Base-by-base conservation (phyloP, 2,329 filamentous ascomycete species). In the Penicillium sclerotigenum region DNA sequence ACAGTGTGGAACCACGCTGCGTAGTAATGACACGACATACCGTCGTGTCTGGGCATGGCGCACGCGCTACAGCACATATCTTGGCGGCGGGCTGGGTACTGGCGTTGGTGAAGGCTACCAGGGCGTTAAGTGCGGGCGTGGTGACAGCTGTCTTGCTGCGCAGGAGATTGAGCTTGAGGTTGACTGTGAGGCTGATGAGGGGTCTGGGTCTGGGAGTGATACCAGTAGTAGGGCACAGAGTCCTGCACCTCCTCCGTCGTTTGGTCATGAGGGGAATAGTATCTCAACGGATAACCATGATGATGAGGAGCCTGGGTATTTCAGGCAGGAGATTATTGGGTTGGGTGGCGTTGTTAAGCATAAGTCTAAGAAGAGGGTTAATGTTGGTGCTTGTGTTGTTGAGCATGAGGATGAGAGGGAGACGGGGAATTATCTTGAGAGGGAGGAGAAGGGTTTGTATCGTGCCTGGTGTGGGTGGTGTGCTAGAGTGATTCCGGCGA, bases 401-500 rank as follows among this genome's bases (percentile, higher is more conserved):
- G 90, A 96, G 71, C 91, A 87, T 76, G 88, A 90, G 61, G 90
- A 93, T 68, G 90, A 95, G 73, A 81, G 83, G 54, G 82, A 82
- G 34, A 80, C 81, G 8, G 85, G 84, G 5, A 80, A 81, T 55
- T 87, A 88, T 62, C 77, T 97, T 26, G 80, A 81, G 16, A 78
- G 87, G 24, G 93, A 97, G 73, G 81, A 87, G 52, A 79, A 79
- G 14, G 89, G 90, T 0, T 73, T 76, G 47, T 80, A 85, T 54
- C 82, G 92, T 58, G 91, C 89, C 69, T 96, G 91, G 90, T 97
- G 92, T 73, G 90, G 89, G 0, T 97, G 93, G 92, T 97, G 93
- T 72, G 85, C 81, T 72, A 81, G 91, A 58, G 86, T 91, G 3
- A 84, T 95, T 50, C 86, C 86, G 0, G 56, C 61, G 20, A 50